Percentiles rank a stretch among this genome's conserved stretches.
These are phyloP conservation scores for Mycena belliarum DNA, from an alignment of 768 basidiomycete species.

Conservation along the genomic window DNA sequence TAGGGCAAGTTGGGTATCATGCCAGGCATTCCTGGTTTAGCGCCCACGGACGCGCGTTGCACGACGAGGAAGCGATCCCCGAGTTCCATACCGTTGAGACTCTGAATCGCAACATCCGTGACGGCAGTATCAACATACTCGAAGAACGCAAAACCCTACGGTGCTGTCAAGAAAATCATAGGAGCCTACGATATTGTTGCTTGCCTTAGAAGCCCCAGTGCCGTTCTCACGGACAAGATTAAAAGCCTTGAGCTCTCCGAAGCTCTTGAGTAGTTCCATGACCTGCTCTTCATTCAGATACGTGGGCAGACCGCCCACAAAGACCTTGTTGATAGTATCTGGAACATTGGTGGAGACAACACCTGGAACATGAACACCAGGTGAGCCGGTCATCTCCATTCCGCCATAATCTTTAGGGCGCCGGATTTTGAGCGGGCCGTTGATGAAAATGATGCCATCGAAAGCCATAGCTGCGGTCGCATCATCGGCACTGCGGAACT, in stretches of 20 bases:
- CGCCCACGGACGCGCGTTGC: constrained; percentile 94
- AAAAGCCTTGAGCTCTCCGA: constrained; percentile 97
- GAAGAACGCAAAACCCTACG: constrained; percentile 97
- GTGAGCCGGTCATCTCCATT: constrained; percentile 52
- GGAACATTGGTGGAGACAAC: constrained; percentile 96
- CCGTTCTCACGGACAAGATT: constrained; percentile 95
- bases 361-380: constrained; percentile 85
- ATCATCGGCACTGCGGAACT: constrained; percentile 98
- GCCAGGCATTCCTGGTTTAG: constrained; percentile 69
- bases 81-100: constrained; percentile 96
- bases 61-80: constrained; percentile 95
- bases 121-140: constrained; percentile 90
- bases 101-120: constrained; percentile 95
- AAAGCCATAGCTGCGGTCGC: constrained; percentile 97
- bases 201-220: constrained; percentile 84
- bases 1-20: constrained; percentile 72
- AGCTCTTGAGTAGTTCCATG: constrained; percentile 95
- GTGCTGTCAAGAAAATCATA: constrained; percentile 9
- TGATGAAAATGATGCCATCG: constrained; percentile 95
- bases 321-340: constrained; percentile 97
- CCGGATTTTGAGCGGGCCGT: constrained; percentile 94
- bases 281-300: constrained; percentile 99
- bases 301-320: constrained; percentile 92
- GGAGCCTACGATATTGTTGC: constrained; percentile 12
- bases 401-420: constrained; percentile 98